Percentiles rank a stretch among this genome's conserved stretches.
These are phyloP conservation scores for Metschnikowia peoriensis DNA, from an alignment of 805 yeast genomes.

Conservation along the genomic window DNA sequence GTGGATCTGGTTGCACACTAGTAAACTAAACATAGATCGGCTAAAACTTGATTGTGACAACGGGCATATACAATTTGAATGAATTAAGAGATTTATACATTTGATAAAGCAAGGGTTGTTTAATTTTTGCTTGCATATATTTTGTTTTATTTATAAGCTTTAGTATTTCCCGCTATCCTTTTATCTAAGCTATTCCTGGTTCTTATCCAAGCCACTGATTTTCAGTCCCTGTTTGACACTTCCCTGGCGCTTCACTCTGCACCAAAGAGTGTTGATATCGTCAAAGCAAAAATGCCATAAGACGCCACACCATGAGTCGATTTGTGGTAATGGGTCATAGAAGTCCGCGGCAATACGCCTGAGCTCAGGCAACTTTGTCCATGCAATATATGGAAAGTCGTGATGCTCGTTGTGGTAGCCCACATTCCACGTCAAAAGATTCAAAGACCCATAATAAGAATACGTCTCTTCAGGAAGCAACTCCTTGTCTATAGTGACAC, in stretches of 20 bases:
- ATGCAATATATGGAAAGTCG: conserved; percentile 90
- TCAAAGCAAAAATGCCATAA: conserved; percentile 68
- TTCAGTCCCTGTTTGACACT: conserved; percentile 36
- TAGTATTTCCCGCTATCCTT: no score
- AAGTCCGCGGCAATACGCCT: conserved; percentile 72
- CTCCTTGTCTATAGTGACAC: conserved; percentile 28
- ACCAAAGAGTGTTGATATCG: conserved; percentile 69
- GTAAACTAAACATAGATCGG: no score
- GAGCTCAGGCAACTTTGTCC: conserved; percentile 73
- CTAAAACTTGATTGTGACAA: no score
- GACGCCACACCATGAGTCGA: conserved; percentile 76
- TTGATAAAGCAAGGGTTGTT: not conserved
- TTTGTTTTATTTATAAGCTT: not conserved
- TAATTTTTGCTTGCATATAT: not conserved
- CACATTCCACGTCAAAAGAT: conserved; percentile 82
- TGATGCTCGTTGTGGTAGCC: conserved; percentile 95
- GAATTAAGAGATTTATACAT: no score
- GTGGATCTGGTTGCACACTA: no score
- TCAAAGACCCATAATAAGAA: conserved; percentile 81
- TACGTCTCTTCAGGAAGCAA: conserved; percentile 72
- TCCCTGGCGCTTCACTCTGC: conserved; percentile 70
- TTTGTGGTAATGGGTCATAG: conserved; percentile 75
- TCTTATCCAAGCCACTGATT: conserved; percentile 19
- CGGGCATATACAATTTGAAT: no score
- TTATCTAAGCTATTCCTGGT: conserved; percentile 6